Percentiles rank a stretch among this genome's conserved stretches.
Evolutionary conservation across 2,329 filamentous ascomycete genomes (phyloP).

Genomic region (Trichoderma polysporum): DNA sequence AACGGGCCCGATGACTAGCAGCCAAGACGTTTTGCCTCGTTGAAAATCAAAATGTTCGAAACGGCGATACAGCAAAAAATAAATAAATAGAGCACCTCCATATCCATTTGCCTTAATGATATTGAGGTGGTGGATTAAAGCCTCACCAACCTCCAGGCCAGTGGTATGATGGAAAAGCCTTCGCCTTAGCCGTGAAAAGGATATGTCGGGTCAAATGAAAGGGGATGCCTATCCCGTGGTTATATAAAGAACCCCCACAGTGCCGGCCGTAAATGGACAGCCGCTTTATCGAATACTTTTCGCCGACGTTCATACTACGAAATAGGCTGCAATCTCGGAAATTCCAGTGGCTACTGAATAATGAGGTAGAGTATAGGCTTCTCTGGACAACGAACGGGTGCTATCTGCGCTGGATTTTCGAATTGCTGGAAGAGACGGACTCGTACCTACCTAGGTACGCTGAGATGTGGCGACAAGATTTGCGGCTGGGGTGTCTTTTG

Average conservation of each 20-base stretch:
- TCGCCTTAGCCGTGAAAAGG: not conserved
- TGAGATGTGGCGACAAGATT: too few species aligned
- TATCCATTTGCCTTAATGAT: not conserved
- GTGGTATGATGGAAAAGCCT: not conserved
- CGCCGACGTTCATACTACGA: not conserved
- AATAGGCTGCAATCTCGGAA: not conserved
- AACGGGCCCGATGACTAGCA: not conserved
- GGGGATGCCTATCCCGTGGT: not conserved
- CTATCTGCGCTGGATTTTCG: not conserved
- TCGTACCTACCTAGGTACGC: too few species aligned
- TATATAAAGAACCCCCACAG: not conserved
- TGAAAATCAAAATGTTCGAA: slow-evolving; percentile 7
- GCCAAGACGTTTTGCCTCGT: not conserved
- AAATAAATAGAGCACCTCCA: not conserved
- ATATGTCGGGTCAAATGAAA: not conserved
- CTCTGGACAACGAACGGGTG: not conserved
- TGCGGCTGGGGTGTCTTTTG: not conserved
- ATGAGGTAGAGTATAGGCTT: not conserved
- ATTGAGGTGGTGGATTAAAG: not conserved
- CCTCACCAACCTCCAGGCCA: not conserved
- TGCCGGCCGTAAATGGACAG: not conserved
- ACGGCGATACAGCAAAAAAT: not conserved
- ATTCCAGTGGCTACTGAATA: too few species aligned
- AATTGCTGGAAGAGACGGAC: not conserved
- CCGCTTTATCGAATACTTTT: not conserved